Conservation (phyloP, 116 monocot genomes). For the Phalaenopsis hybrid region DNA sequence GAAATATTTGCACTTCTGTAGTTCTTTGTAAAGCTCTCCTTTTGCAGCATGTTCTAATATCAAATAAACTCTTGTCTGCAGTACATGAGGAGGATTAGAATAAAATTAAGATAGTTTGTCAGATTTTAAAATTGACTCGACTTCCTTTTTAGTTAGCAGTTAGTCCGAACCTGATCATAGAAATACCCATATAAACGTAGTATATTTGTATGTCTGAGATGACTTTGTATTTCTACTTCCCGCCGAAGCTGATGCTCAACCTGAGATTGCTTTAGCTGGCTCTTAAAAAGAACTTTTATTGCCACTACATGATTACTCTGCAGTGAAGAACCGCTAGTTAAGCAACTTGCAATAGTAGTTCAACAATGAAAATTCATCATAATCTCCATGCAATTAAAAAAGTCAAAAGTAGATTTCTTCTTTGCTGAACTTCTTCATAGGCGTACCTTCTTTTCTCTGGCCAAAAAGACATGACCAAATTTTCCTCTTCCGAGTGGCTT, state of each 20-base stretch:
- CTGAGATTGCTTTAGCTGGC: slow-evolving; percentile 91
- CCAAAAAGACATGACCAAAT: slow-evolving; percentile 95
- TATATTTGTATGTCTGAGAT: slow-evolving; percentile 88
- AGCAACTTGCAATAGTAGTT: neutral
- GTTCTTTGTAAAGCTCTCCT: slow-evolving; percentile 56
- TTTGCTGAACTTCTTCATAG: neutral
- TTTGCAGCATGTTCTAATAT: slow-evolving; percentile 51
- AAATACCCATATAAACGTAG: slow-evolving; percentile 94
- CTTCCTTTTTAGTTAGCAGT: neutral
- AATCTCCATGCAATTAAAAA: neutral
- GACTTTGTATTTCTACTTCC: slow-evolving; percentile 97
- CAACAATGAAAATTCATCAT: neutral
- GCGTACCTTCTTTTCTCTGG: slow-evolving; percentile 81
- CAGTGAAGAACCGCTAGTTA: neutral
- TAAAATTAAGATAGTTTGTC: neutral
- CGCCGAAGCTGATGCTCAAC: slow-evolving; percentile 94
- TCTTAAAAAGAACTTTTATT: slow-evolving; percentile 93
- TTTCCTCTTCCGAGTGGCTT: slow-evolving; percentile 95
- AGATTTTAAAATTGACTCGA: neutral
- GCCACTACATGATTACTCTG: slow-evolving; percentile 96
- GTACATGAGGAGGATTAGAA: slow-evolving; percentile 1
- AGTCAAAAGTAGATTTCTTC: neutral
- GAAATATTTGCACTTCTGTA: slow-evolving; percentile 55
- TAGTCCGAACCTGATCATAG: slow-evolving; percentile 80
- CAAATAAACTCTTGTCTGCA: slow-evolving; percentile 44